Percentiles rank a stretch among this genome's conserved stretches.
Conservation (phyloP, 192 early-diverging fungal species). For the Martensiomyces pterosporus region DNA sequence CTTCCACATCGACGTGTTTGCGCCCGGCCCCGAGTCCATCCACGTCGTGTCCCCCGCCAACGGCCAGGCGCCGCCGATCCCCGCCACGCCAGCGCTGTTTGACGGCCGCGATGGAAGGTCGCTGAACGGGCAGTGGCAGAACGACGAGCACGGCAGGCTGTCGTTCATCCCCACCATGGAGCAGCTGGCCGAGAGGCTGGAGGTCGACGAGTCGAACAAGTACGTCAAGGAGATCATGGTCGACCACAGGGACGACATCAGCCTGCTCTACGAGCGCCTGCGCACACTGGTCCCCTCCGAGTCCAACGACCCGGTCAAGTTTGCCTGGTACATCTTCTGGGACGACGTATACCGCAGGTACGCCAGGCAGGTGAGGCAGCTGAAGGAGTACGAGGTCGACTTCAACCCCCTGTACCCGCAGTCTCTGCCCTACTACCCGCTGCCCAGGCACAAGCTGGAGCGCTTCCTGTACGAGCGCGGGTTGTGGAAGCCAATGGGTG, state of each 20-base stretch:
- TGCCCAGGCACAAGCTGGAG: constrained; percentile 54
- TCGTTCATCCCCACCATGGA: constrained; percentile 43
- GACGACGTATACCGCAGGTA: constrained; percentile 65
- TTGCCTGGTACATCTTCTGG: constrained; percentile 68
- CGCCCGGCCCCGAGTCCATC: constrained; percentile 40
- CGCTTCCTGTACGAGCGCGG: constrained; percentile 52
- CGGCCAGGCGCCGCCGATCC: constrained; percentile 2
- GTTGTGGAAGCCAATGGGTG: constrained; percentile 32
- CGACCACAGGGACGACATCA: constrained; percentile 38
- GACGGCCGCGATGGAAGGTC: constrained; percentile 1
- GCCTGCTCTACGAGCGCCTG: constrained; percentile 43
- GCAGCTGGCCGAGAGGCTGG: constrained; percentile 37
- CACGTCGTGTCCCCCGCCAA: constrained; percentile 19
- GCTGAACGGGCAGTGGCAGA: constrained; percentile 32
- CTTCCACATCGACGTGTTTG: constrained; percentile 52
- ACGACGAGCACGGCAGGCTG: constrained; percentile 34
- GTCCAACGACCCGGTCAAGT: constrained; percentile 42
- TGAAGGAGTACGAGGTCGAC: constrained; percentile 36
- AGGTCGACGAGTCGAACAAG: constrained; percentile 36
- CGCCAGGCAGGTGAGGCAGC: constrained; percentile 34
- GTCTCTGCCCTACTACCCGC: constrained; percentile 57
- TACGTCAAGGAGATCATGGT: constrained; percentile 36
- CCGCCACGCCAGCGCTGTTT: constrained; percentile 18
- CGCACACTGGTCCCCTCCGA: constrained; percentile 40
- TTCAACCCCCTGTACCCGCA: constrained; percentile 63